Percentiles rank a stretch among this genome's conserved stretches.
Conservation (phyloP, 2,329 filamentous ascomycete species). For the Ceratocystis albifundus region DNA sequence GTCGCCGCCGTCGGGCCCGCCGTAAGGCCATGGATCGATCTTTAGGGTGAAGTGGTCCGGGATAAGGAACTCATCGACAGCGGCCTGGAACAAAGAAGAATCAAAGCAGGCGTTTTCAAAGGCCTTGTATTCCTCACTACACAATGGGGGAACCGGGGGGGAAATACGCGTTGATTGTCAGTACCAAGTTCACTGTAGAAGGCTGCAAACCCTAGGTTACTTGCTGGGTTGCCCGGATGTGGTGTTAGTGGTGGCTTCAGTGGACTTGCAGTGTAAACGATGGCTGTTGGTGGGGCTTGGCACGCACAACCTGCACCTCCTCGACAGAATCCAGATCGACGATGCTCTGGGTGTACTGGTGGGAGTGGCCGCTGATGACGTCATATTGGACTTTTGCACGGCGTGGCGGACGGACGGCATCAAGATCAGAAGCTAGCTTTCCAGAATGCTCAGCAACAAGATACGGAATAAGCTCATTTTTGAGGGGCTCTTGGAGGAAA, state of each 20-base stretch:
- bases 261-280: constrained; percentile 30
- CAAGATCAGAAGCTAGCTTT: constrained; percentile 32
- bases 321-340: constrained; percentile 31
- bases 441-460: constrained; percentile 50
- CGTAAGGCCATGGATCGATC: constrained; percentile 57
- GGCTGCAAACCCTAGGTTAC: not conserved
- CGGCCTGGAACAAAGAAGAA: constrained; percentile 38
- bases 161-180: not conserved
- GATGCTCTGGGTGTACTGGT: constrained; percentile 31
- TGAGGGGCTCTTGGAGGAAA: constrained; percentile 51
- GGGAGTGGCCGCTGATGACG: constrained; percentile 29
- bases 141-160: not conserved
- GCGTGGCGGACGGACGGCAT: constrained; percentile 31
- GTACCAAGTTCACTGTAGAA: not conserved
- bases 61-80: constrained; percentile 37
- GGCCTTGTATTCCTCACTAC: constrained; percentile 33
- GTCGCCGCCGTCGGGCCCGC: constrained; percentile 33
- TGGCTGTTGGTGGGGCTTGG: constrained; percentile 30
- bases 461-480: constrained; percentile 44
- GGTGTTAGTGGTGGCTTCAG: not conserved
- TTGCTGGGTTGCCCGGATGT: not conserved
- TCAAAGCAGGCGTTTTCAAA: constrained; percentile 34
- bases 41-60: constrained; percentile 34
- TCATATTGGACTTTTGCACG: constrained; percentile 39
- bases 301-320: constrained; percentile 17